Evolutionary conservation across 2,329 filamentous ascomycete genomes (phyloP), one percentile per base, ranked within the genome.

Genomic region (Rugonectria rugulosa): DNA sequence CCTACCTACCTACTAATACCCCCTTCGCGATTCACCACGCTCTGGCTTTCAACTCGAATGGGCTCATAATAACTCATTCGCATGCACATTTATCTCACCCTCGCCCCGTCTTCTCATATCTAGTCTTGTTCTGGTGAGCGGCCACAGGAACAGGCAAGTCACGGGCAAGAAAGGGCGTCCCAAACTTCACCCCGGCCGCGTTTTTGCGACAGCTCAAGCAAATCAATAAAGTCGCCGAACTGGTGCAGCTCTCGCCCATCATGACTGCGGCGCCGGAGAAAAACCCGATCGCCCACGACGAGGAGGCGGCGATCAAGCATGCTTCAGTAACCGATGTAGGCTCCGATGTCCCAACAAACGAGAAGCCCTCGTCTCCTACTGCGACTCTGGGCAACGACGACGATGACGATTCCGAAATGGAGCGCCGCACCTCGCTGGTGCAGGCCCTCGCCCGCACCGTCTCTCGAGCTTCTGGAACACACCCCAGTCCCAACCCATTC

Each of bases 391-490:
- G 72, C 5, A 73, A 75, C 53, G 70, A 58, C 1, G 63, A 65
- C 2, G 62, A 70, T 27, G 67, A 64, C n/a, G 64, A 68, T 51
- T 69, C 68, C 4, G 81, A 83, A 68, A 73, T 81, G 72, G 74
- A 75, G 47, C 79, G 81, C 44, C 79, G 83, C 58, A 72, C 76
- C 51, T 82, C 79, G 8, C 71, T 81, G 21, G 82, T 86, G 17
- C 81, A 84, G 62, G 75, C 76, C n/a, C 74, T 86, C 5, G 84
- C 84, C 1, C 79, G 82, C 45, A 77, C 77, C 56, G 84, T 82
- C 64, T 86, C 84, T 4, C 74, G 73, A 27, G 76, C 79, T 54
- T 84, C 80, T 2, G 73, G 66, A 31, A 63, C 62, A 6, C 57
- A 68, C 7, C 23, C 41, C 21, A 72, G 73, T 19, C 66, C 60